These are phyloP conservation scores for Nakaseomyces bracarensis DNA, from an alignment of 1,139 yeast species.

Conservation along the genomic window DNA sequence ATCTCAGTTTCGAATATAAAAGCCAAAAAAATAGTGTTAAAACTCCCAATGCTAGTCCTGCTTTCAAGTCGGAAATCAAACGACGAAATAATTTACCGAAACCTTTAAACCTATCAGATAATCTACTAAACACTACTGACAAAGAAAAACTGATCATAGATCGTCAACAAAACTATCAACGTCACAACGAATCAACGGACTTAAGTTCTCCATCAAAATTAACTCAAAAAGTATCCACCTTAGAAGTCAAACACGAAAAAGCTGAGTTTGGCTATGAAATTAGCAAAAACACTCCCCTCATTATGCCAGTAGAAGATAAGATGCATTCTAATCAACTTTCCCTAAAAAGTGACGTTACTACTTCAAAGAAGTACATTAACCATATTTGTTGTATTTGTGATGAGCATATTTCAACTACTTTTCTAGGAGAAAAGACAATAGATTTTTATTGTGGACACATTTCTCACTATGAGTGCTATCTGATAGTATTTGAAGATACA, in stretches of 20 bases:
- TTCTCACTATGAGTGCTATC: constrained; percentile 27
- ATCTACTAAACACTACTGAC: background rate
- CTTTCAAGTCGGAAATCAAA: background rate
- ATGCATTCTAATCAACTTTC: constrained; percentile 11
- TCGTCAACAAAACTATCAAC: background rate
- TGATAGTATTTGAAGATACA: constrained; percentile 16
- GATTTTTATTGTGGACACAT: constrained; percentile 32
- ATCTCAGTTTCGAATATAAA: background rate
- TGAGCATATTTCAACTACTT: constrained; percentile 29
- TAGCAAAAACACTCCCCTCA: background rate
- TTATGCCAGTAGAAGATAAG: constrained; percentile 11
- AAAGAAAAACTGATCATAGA: background rate
- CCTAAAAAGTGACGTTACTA: constrained; percentile 8
- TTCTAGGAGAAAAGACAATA: constrained; percentile 32
- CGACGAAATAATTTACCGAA: constrained; percentile 17
- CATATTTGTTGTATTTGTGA: constrained; percentile 33
- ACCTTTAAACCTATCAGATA: constrained; percentile 19
- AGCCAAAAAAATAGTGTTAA: background rate
- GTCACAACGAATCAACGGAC: background rate
- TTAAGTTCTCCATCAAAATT: background rate
- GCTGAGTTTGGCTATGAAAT: too few relatives aligned
- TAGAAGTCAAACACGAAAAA: too few relatives aligned
- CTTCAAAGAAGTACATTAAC: constrained; percentile 22
- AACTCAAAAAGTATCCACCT: constrained; percentile 17
- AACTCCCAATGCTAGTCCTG: constrained; percentile 3